Percentiles rank a stretch among this genome's conserved stretches.
Evolutionary conservation across 83 land plant genomes (phyloP).

Genomic region (Diphasiastrum complanatum): DNA sequence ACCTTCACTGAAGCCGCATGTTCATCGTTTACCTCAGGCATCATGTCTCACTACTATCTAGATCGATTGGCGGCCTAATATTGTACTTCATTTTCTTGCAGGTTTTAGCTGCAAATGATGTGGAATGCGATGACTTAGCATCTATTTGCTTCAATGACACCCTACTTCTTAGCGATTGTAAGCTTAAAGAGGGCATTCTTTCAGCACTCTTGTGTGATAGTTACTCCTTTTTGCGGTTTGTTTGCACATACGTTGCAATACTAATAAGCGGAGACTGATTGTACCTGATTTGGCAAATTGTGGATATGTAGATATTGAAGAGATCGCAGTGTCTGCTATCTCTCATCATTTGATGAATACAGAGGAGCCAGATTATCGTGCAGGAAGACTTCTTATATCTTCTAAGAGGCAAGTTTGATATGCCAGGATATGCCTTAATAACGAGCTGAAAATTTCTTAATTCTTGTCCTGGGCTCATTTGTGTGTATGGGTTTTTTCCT

Average conservation of each 20-base stretch:
- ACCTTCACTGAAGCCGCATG: background rate
- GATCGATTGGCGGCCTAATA: background rate
- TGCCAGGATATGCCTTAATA: slow-evolving; percentile 17
- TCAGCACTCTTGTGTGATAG: background rate
- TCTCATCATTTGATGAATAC: slow-evolving; percentile 82
- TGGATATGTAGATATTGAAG: slow-evolving; percentile 48
- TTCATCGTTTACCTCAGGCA: background rate
- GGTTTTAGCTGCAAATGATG: slow-evolving; percentile 68
- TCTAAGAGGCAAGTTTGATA: slow-evolving; percentile 43
- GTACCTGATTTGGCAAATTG: background rate
- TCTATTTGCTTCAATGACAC: slow-evolving; percentile 65
- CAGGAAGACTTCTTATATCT: slow-evolving; percentile 80
- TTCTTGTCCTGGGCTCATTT: background rate
- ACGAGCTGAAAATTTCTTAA: background rate
- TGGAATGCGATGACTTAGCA: slow-evolving; percentile 75
- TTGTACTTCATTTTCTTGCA: background rate
- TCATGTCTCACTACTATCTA: background rate
- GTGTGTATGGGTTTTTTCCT: background rate
- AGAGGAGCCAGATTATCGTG: slow-evolving; percentile 60
- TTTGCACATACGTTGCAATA: background rate
- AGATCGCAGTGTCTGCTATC: slow-evolving; percentile 75
- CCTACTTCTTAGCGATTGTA: slow-evolving; percentile 46
- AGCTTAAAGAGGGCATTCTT: slow-evolving; percentile 4
- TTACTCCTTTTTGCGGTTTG: no score
- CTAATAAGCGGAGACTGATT: background rate